These are phyloP conservation scores for Globisporangium apiculatum DNA, from an alignment of 352 stramenopile genomes.

Conservation along the genomic window DNA sequence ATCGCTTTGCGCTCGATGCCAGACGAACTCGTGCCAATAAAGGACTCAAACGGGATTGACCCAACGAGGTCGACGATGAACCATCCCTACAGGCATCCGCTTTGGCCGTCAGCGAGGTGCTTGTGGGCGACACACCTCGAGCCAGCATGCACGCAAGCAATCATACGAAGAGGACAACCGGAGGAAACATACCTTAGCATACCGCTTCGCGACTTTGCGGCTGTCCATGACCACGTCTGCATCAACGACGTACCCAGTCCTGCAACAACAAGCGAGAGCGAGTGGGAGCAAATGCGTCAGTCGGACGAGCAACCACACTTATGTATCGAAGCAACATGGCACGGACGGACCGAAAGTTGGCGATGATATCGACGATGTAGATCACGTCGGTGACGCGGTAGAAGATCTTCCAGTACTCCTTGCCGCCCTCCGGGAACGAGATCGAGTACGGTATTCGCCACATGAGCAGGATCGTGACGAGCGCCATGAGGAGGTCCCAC, in stretches of 20 bases:
- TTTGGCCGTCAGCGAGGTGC: too few relatives aligned
- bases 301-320: neutral
- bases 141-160: too few relatives aligned
- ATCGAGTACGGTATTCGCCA: constrained; percentile 57
- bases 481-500: constrained; percentile 45
- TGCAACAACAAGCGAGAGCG: constrained; percentile 8
- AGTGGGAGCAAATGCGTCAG: neutral
- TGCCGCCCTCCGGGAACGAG: constrained; percentile 35
- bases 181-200: constrained; percentile 24
- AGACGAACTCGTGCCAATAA: constrained; percentile 19
- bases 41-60: constrained; percentile 46
- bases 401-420: constrained; percentile 38
- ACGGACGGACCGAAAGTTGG: constrained; percentile 41
- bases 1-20: constrained; percentile 52
- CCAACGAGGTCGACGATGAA: constrained; percentile 47
- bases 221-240: constrained; percentile 51
- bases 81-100: constrained; percentile 23
- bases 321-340: neutral
- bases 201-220: constrained; percentile 35
- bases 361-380: constrained; percentile 41
- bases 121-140: too few relatives aligned
- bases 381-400: constrained; percentile 41
- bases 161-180: neutral
- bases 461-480: constrained; percentile 47
- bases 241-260: constrained; percentile 49